These are phyloP conservation scores for Grosmannia clavigera DNA, from an alignment of 2,329 filamentous ascomycete genomes.

Conservation along the genomic window DNA sequence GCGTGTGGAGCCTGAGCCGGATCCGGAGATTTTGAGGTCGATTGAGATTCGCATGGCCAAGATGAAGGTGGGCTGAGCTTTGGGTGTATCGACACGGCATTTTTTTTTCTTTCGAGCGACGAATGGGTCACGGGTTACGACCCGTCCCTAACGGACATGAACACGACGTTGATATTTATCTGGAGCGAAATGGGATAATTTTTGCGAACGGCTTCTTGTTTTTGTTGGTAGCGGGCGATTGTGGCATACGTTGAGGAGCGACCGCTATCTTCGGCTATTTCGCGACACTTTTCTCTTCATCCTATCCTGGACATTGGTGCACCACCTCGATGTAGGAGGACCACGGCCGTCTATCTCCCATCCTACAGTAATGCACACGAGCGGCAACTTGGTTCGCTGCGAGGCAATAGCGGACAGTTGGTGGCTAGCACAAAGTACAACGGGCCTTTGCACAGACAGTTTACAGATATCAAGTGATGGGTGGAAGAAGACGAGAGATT, in stretches of 20 bases:
- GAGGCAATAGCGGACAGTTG: no score
- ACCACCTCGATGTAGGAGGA: background rate
- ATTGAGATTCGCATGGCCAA: constrained; percentile 42
- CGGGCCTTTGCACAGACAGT: no score
- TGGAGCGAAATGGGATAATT: background rate
- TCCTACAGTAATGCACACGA: no score
- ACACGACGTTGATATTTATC: background rate
- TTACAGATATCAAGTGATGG: no score
- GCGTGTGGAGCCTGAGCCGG: constrained; percentile 47
- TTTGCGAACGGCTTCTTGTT: background rate
- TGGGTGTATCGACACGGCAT: background rate
- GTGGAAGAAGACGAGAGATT: no score
- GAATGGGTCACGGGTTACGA: background rate
- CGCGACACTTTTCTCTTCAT: background rate
- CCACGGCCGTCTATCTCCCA: no score
- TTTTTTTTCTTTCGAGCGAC: background rate
- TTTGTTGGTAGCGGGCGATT: background rate
- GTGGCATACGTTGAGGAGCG: background rate
- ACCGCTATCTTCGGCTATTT: background rate
- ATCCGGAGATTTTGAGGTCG: constrained; percentile 45
- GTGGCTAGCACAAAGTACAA: no score
- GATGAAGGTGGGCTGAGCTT: constrained; percentile 13
- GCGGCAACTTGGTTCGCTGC: no score
- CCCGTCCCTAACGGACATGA: background rate
- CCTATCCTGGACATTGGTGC: background rate